Conservation (phyloP, 2,329 filamentous ascomycete genomes). For the Nannizzia gypsea region DNA sequence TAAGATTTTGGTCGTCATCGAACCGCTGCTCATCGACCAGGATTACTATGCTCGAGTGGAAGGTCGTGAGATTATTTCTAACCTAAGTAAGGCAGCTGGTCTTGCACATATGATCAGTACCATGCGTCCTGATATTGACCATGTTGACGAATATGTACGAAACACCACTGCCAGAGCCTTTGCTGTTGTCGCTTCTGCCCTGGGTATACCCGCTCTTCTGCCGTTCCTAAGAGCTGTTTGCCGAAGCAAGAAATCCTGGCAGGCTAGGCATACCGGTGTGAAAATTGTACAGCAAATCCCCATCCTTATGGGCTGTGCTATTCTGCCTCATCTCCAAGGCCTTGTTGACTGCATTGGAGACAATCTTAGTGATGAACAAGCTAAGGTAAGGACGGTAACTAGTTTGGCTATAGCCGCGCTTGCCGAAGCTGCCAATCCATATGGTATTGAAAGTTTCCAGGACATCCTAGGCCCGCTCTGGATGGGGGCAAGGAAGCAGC, state of each 20-base stretch:
- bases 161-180: slow-evolving; percentile 97
- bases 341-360: slow-evolving; percentile 93
- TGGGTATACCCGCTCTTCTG: slow-evolving; percentile 87
- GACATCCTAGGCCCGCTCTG: slow-evolving; percentile 94
- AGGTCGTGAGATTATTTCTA: slow-evolving; percentile 96
- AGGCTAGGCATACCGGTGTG: slow-evolving; percentile 91
- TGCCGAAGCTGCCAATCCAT: slow-evolving; percentile 91
- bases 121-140: slow-evolving; percentile 97
- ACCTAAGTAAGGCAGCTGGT: slow-evolving; percentile 90
- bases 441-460: slow-evolving; percentile 98
- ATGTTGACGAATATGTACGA: slow-evolving; percentile 94
- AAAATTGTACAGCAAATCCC: slow-evolving; percentile 99
- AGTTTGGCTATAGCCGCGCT: slow-evolving; percentile 88
- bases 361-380: slow-evolving; percentile 94
- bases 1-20: slow-evolving; percentile 97
- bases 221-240: slow-evolving; percentile 94
- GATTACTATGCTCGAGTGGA: slow-evolving; percentile 98
- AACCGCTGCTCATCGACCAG: slow-evolving; percentile 97
- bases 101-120: slow-evolving; percentile 98
- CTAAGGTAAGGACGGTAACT: slow-evolving; percentile 93
- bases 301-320: slow-evolving; percentile 95
- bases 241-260: slow-evolving; percentile 97
- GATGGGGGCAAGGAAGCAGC: slow-evolving; percentile 91
- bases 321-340: slow-evolving; percentile 88
- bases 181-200: slow-evolving; percentile 87